Conservation (phyloP, 768 basidiomycete species). For the Termitomyces sp. region DNA sequence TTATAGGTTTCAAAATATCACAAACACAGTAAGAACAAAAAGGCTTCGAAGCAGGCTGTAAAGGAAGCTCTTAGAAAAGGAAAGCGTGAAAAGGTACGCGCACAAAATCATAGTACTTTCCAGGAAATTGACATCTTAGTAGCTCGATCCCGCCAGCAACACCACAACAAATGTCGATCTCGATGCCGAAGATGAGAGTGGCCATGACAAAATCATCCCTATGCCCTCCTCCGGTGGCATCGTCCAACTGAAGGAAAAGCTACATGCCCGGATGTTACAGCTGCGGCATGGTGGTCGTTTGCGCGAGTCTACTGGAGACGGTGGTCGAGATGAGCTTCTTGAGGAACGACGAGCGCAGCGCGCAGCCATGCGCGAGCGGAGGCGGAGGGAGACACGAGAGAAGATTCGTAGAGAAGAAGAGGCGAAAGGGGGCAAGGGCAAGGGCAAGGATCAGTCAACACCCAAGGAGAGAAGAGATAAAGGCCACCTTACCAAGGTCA, state of each 20-base stretch:
- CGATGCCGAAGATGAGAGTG: constrained; percentile 28
- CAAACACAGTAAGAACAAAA: constrained; percentile 84
- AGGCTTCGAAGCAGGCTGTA: constrained; percentile 76
- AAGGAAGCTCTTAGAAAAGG: constrained; percentile 90
- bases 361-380: constrained; percentile 77
- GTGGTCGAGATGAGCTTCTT: constrained; percentile 74
- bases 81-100: constrained; percentile 73
- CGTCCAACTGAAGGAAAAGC: constrained; percentile 57
- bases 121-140: constrained; percentile 3
- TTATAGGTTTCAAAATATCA: constrained; percentile 59
- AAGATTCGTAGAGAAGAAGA: constrained; percentile 68
- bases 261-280: constrained; percentile 70
- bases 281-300: constrained; percentile 44
- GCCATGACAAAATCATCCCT: constrained; percentile 42
- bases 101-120: too few species aligned
- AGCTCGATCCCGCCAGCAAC: constrained; percentile 94
- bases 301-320: constrained; percentile 17
- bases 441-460: constrained; percentile 31
- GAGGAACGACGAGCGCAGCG: constrained; percentile 75
- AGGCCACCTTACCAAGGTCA: constrained; percentile 50
- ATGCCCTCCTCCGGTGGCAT: constrained; percentile 66
- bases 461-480: constrained; percentile 30
- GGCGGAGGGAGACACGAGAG: constrained; percentile 83
- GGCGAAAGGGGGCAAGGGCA: constrained; percentile 44
- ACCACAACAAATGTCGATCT: constrained; percentile 24